Evolutionary conservation across 2,329 filamentous ascomycete species (phyloP), one percentile per base, ranked within the genome.

Genomic region (Hymenoscyphus linearis): DNA sequence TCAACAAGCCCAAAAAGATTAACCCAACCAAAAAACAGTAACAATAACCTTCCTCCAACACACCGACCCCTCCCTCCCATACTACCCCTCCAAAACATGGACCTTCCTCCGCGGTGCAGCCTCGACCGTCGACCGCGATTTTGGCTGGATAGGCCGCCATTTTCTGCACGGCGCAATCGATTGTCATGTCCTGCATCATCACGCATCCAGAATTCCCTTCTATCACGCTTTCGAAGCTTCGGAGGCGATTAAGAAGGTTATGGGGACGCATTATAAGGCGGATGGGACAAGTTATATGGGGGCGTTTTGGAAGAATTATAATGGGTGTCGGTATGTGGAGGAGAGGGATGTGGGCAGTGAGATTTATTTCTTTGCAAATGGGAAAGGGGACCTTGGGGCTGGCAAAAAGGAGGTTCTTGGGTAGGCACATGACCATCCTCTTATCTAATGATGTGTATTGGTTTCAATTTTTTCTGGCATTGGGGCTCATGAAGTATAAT

Each of bases 31-130:
- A 34, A 40, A 27, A 57, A 57, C n/a, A 85, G 85, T 90, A n/a
- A 85, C 85, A 64, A 89, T 90, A 71, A 90, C 87, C 52, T 90
- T 87, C 74, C 84, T 90, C 16, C 87, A 90, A 74, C 87, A 90
- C 78, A 87, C 85, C 56, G 83, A 88, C 52, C 55, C 55, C 27
- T 73, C 75, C n/a, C 75, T 85, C 18, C 80, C 80, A n/a, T 82
- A 87, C 73, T 87, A 84, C 69, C 79, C 81, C 12, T 78, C 78
- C 34, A 76, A 80, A 31, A 76, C 76, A 52, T 87, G 85, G 85
- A 83, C 80, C 18, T 87, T 82, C 68, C 78, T 82, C 61, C 80
- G 83, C 65, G 85, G 85, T 14, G 83, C 84, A 1, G 74, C 83
- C 13, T 80, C 82, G 18, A 86, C 85, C 2, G 77, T 88, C 26